Conservation (phyloP, 1,284 basidiomycete species). For the Ustilago hordei region DNA sequence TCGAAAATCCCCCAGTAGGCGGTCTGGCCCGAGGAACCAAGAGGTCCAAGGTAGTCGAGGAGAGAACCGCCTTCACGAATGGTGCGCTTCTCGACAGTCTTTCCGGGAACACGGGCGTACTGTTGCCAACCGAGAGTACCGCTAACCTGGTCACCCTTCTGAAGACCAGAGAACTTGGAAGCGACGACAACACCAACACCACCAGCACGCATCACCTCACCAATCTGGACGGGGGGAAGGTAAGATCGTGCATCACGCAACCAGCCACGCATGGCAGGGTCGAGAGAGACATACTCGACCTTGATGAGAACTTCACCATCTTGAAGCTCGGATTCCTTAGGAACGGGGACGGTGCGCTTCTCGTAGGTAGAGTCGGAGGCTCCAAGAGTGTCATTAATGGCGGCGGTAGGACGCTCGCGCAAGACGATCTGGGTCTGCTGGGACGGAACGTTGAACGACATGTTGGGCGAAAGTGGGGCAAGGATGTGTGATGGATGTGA, state of each 20-base stretch:
- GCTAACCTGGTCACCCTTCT: slow-evolving; percentile 52
- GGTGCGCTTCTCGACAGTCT: slow-evolving; percentile 46
- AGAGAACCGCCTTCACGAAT: slow-evolving; percentile 40
- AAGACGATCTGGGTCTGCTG: slow-evolving; percentile 62
- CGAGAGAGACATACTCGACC: slow-evolving; percentile 67
- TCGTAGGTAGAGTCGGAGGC: slow-evolving; percentile 59
- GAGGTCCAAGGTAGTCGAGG: slow-evolving; percentile 66
- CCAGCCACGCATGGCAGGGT: slow-evolving; percentile 80
- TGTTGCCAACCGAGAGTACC: slow-evolving; percentile 59
- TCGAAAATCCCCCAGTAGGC: slow-evolving; percentile 68
- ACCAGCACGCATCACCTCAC: slow-evolving; percentile 80
- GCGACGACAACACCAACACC: slow-evolving; percentile 79
- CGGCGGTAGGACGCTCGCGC: slow-evolving; percentile 64
- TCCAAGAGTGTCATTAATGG: slow-evolving; percentile 57
- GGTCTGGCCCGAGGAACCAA: slow-evolving; percentile 69
- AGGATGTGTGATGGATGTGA: background rate
- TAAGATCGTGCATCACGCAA: slow-evolving; percentile 75
- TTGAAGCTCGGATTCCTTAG: slow-evolving; percentile 48
- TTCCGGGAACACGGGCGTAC: slow-evolving; percentile 44
- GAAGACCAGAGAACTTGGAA: slow-evolving; percentile 60
- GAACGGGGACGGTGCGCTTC: slow-evolving; percentile 41
- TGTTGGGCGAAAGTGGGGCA: background rate
- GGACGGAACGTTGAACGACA: slow-evolving; percentile 40
- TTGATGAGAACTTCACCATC: slow-evolving; percentile 63
- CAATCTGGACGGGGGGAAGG: slow-evolving; percentile 78